Conservation (phyloP, 176 grass and related monocot genomes). For the Carex pumila region DNA sequence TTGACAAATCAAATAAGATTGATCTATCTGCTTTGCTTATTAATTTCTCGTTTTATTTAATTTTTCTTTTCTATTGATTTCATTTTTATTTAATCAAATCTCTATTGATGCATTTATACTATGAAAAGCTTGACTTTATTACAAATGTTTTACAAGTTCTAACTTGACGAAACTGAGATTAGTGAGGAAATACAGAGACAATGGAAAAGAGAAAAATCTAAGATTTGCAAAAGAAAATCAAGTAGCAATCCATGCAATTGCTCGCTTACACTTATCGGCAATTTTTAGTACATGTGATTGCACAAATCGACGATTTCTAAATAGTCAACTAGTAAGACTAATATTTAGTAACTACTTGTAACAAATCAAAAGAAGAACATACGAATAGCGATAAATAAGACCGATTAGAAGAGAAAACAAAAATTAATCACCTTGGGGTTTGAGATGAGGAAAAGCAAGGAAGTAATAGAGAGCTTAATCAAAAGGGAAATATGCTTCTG, state of each 20-base stretch:
- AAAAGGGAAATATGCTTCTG: not conserved
- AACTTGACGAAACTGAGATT: not conserved
- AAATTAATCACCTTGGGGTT: not conserved
- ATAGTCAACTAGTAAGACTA: not conserved
- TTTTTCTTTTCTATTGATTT: not conserved
- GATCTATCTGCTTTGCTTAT: not conserved
- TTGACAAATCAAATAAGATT: slow-evolving; percentile 5
- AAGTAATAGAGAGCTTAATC: not conserved
- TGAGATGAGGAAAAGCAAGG: not conserved
- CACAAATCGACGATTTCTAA: not conserved
- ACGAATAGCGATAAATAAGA: not conserved
- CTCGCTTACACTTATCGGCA: not conserved
- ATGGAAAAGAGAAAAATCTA: not conserved
- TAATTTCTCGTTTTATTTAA: not conserved
- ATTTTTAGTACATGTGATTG: not conserved
- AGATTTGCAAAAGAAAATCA: not conserved
- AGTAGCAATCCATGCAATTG: slow-evolving; percentile 12
- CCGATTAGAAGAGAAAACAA: not conserved
- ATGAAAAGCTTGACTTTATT: not conserved
- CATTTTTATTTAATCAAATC: not conserved
- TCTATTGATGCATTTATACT: not conserved
- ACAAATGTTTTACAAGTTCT: not conserved
- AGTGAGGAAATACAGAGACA: not conserved
- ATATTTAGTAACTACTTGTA: not conserved
- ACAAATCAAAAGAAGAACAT: not conserved